phyloP scores from a whole-genome alignment of 768 basidiomycete species.

The Tylopilus vinaceipallidus region DNA sequence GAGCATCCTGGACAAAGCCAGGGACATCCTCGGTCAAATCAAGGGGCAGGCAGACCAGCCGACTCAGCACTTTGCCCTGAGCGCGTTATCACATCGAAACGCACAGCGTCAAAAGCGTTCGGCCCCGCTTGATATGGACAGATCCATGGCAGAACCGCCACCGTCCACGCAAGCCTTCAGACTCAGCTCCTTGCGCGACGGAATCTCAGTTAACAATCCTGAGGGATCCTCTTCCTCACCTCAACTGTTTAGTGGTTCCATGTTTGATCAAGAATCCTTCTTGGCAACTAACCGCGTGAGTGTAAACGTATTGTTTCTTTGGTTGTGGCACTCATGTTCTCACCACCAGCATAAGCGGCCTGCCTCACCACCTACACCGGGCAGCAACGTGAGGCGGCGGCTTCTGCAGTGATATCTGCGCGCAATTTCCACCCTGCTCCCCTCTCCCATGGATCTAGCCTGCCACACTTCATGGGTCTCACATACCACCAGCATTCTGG shows the following conservation, averaged over 20 bases:
- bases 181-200: slow-evolving; percentile 34
- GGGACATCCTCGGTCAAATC: slow-evolving; percentile 29
- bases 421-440: too few relatives aligned
- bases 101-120: background rate
- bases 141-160: slow-evolving; percentile 12
- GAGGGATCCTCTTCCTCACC: background rate
- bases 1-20: slow-evolving; percentile 39
- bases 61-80: slow-evolving; percentile 36
- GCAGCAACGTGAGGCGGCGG: slow-evolving; percentile 12
- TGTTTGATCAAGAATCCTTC: slow-evolving; percentile 21
- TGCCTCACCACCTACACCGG: slow-evolving; percentile 7
- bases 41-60: slow-evolving; percentile 1
- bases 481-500: background rate
- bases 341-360: slow-evolving; percentile 13
- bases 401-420: slow-evolving; percentile 4
- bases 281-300: slow-evolving; percentile 10
- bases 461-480: too few relatives aligned
- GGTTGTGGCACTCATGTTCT: background rate
- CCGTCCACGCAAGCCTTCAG: slow-evolving; percentile 40
- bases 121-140: background rate
- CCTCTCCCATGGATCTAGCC: too few relatives aligned
- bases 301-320: background rate
- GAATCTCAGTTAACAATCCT: background rate
- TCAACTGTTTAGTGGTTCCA: slow-evolving; percentile 3
- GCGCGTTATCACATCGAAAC: slow-evolving; percentile 25